Base-by-base conservation (phyloP, 2,329 filamentous ascomycete genomes). In the Penicillium brevicompactum region DNA sequence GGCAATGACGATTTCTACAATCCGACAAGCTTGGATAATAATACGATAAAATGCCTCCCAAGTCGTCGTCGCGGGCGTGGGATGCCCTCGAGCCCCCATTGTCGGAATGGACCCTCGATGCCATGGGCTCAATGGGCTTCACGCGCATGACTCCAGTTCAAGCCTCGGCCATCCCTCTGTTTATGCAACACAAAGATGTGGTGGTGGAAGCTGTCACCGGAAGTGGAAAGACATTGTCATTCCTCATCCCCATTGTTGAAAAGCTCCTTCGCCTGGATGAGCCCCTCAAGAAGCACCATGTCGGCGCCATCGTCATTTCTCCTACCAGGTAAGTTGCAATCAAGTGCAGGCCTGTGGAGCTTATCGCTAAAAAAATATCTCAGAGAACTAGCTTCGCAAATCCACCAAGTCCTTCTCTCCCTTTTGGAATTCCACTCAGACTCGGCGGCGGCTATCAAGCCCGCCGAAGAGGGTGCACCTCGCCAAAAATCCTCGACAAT, bases 151-250 rank as follows among this genome's bases (percentile, higher is more conserved):
- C 92, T 3, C 93, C 93, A 1, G 92, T 97, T n/a, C 93, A 97
- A 76, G 91, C 92, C 43, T 93, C 91, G 56, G 89, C 91, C 4
- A 89, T 97, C 62, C 91, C 92, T 11, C 84, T 96, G 49, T 94
- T 96, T 70, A 87, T 92, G 76, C 87, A 86, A 49, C 90, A 96
- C 72, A 96, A 95, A 69, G 92, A 96, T 74, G 90, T 96, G 4
- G 92, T 96, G 1, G 92, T 96, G 5, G 91, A 96, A 78, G 91
- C 91, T 31, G 92, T 96, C 4, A 96, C 92, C 2, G 92, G 92
- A 11, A 94, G 90, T 72, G 92, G 92, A 57, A 96, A 97, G 76
- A 96, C 92, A 0, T 79, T 96, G 30, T 84, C 91, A 1, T 99
- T 93, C 67, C 77, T 95, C 32, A 87, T 97, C 45, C 92, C 92